Conservation (phyloP, 2,329 filamentous ascomycete species). For the Aspergillus awamori region DNA sequence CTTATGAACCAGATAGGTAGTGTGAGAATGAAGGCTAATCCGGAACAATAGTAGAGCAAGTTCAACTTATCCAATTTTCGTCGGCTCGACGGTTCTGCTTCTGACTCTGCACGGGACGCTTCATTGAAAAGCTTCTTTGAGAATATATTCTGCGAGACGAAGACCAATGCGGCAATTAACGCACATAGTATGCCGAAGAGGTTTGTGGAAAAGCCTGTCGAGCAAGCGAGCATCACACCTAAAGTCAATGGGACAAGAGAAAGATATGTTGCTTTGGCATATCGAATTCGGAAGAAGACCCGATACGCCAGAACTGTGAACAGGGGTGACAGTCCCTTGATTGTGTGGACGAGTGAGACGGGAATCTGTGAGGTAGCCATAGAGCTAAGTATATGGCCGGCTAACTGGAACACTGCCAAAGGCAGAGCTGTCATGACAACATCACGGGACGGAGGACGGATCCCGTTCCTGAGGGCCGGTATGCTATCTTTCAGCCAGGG, state of each 20-base stretch:
- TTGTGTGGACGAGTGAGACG: constrained; percentile 95
- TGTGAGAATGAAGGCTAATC: constrained; percentile 85
- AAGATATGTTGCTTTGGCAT: constrained; percentile 82
- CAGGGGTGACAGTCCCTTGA: constrained; percentile 93
- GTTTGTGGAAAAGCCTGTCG: constrained; percentile 85
- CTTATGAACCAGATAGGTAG: constrained; percentile 90
- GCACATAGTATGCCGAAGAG: constrained; percentile 88
- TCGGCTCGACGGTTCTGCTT: constrained; percentile 61
- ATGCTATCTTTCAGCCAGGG: constrained; percentile 70
- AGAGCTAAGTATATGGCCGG: constrained; percentile 89
- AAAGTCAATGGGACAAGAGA: constrained; percentile 88
- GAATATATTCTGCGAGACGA: constrained; percentile 98
- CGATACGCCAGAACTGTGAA: constrained; percentile 95
- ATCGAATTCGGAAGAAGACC: constrained; percentile 82
- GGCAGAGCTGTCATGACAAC: constrained; percentile 88
- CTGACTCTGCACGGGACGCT: constrained; percentile 79
- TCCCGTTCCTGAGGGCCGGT: constrained; percentile 79
- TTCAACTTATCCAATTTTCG: constrained; percentile 96
- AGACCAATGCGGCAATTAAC: constrained; percentile 86
- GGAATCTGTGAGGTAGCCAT: constrained; percentile 93
- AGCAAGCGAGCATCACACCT: constrained; percentile 96
- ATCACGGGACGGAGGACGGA: constrained; percentile 77
- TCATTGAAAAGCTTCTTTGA: constrained; percentile 98
- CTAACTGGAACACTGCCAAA: constrained; percentile 87
- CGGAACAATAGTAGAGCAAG: constrained; percentile 94